phyloP scores from a whole-genome alignment of 164 flowering plant species.

The Stephania yunnanensis region DNA sequence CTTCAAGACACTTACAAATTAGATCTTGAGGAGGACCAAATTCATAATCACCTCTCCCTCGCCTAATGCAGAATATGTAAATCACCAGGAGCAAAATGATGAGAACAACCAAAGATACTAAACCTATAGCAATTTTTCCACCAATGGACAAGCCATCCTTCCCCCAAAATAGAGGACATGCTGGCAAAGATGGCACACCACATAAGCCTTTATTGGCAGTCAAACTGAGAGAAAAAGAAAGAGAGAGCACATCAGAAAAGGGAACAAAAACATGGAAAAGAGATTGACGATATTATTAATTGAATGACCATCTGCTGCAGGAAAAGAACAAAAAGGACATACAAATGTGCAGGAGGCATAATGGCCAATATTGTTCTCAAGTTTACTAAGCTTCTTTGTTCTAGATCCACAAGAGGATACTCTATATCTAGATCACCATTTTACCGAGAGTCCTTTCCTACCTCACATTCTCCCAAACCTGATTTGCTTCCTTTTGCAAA shows the following conservation, averaged over 20 bases:
- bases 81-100: conserved; percentile 33
- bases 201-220: conserved; percentile 87
- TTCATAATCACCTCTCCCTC: conserved; percentile 75
- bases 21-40: conserved; percentile 88
- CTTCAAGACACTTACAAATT: conserved; percentile 58
- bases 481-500: no score
- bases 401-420: background rate
- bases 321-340: background rate
- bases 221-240: conserved; percentile 43
- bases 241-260: background rate
- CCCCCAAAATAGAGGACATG: conserved; percentile 80
- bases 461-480: no score
- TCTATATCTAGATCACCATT: no score
- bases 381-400: background rate
- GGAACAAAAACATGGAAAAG: background rate
- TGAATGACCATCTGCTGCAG: background rate
- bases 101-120: conserved; percentile 50
- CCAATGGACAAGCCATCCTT: conserved; percentile 61
- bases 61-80: conserved; percentile 58
- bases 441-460: no score
- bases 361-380: background rate
- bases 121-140: conserved; percentile 75
- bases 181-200: conserved; percentile 79
- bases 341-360: background rate
- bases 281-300: background rate